Conservation (phyloP, 768 basidiomycete species). For the Termitomyces titanicus region DNA sequence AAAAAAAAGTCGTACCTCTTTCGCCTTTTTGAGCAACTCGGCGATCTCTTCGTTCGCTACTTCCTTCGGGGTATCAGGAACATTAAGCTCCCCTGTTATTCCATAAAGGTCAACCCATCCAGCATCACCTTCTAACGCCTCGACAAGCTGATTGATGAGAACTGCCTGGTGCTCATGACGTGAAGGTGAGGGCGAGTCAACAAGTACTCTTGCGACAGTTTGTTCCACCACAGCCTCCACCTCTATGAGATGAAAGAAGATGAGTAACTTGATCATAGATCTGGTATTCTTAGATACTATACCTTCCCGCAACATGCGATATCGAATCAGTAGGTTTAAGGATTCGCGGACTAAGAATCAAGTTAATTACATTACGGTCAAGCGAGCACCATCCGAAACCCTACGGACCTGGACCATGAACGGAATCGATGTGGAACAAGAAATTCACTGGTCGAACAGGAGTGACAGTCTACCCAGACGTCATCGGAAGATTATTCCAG, state of each 20-base stretch:
- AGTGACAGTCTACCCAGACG: conserved; percentile 60
- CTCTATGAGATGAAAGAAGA: conserved; percentile 41
- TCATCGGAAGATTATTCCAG: not conserved
- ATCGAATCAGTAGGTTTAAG: conserved; percentile 61
- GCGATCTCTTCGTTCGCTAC: conserved; percentile 23
- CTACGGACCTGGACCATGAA: conserved; percentile 52
- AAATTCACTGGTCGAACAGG: conserved; percentile 75
- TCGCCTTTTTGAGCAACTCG: conserved; percentile 27
- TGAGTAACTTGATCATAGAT: not conserved
- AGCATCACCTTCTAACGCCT: conserved; percentile 58
- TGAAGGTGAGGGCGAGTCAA: conserved; percentile 27
- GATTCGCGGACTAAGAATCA: conserved; percentile 52
- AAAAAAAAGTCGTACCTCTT: conserved; percentile 31
- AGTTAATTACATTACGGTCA: not conserved
- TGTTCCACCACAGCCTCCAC: conserved; percentile 59
- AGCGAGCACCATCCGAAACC: not conserved
- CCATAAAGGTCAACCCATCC: conserved; percentile 70
- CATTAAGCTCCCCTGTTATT: conserved; percentile 63
- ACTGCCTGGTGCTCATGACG: conserved; percentile 35
- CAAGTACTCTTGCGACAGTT: conserved; percentile 40
- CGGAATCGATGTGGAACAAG: conserved; percentile 74
- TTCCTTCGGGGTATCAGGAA: conserved; percentile 41
- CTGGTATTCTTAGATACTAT: not conserved
- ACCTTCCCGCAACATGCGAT: conserved; percentile 86
- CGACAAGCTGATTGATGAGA: conserved; percentile 47